A percentile compares a stretch with the other conserved stretches of the same genome.
These are phyloP conservation scores for Trametes cinnabarina DNA, from an alignment of 768 basidiomycete species.

Conservation along the genomic window DNA sequence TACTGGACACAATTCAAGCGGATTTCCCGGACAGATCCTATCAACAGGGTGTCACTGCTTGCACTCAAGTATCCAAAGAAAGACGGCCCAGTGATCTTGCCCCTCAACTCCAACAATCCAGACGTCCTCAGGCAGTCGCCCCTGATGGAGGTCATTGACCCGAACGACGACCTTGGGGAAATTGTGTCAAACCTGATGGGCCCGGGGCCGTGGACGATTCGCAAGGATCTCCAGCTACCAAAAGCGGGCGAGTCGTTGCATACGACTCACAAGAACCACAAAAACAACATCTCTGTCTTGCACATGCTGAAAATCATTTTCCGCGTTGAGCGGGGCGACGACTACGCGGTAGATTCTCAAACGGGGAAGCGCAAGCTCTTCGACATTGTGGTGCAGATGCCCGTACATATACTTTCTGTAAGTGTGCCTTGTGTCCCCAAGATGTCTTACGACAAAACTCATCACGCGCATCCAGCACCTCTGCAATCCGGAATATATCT, in stretches of 20 bases:
- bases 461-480: no score
- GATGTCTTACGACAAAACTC: no score
- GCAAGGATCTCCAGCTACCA: conserved; percentile 67
- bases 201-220: conserved; percentile 86
- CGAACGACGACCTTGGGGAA: conserved; percentile 54
- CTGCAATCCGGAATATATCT: conserved; percentile 76
- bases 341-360: conserved; percentile 57
- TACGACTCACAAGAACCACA: conserved; percentile 78
- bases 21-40: conserved; percentile 66
- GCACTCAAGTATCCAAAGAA: conserved; percentile 57
- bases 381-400: conserved; percentile 84
- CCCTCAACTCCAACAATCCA: conserved; percentile 68
- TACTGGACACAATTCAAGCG: conserved; percentile 72
- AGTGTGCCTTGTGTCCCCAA: conserved; percentile 28
- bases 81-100: conserved; percentile 63
- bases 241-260: conserved; percentile 57
- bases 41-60: conserved; percentile 59
- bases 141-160: conserved; percentile 47
- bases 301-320: conserved; percentile 83
- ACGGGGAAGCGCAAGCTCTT: conserved; percentile 76
- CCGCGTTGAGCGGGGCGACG: conserved; percentile 80
- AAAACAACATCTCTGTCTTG: conserved; percentile 68
- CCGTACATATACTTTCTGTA: conserved; percentile 85
- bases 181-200: conserved; percentile 63
- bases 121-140: conserved; percentile 68